Percentiles rank a stretch among this genome's conserved stretches.
These are phyloP conservation scores for Cutaneotrichosporon cyanovorans DNA, from an alignment of 1,284 basidiomycete species.

Conservation along the genomic window DNA sequence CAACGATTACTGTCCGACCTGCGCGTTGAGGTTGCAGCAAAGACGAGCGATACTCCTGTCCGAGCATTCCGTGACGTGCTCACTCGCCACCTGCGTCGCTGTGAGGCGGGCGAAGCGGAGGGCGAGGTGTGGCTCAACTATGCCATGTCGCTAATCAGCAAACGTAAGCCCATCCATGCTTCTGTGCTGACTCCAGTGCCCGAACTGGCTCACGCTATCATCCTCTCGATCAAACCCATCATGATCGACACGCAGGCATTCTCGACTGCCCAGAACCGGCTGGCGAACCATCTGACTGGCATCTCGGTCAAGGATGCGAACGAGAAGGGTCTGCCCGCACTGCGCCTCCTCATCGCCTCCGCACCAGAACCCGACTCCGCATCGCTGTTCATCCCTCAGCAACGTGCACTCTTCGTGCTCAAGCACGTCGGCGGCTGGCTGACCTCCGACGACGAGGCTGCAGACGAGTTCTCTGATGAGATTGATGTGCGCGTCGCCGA, in stretches of 20 bases:
- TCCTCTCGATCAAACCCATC: constrained; percentile 56
- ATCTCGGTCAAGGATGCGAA: constrained; percentile 59
- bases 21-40: constrained; percentile 3
- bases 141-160: constrained; percentile 57
- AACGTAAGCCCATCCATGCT: constrained; percentile 48
- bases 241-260: constrained; percentile 65
- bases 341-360: constrained; percentile 64
- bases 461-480: constrained; percentile 57
- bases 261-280: constrained; percentile 78
- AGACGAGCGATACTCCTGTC: constrained; percentile 47
- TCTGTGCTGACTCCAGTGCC: constrained; percentile 51
- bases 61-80: constrained; percentile 58
- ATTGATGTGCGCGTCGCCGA: constrained; percentile 69
- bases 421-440: constrained; percentile 82
- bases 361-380: constrained; percentile 74
- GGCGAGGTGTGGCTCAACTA: constrained; percentile 68
- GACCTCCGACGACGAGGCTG: constrained; percentile 61
- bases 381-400: constrained; percentile 76
- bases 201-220: constrained; percentile 58
- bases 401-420: constrained; percentile 79
- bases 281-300: constrained; percentile 70
- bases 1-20: constrained; percentile 24
- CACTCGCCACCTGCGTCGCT: constrained; percentile 52
- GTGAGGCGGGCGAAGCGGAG: constrained; percentile 57
- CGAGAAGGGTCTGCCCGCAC: constrained; percentile 58